Base-by-base conservation (phyloP, 2,329 filamentous ascomycete species). In the Penicillium sp. region DNA sequence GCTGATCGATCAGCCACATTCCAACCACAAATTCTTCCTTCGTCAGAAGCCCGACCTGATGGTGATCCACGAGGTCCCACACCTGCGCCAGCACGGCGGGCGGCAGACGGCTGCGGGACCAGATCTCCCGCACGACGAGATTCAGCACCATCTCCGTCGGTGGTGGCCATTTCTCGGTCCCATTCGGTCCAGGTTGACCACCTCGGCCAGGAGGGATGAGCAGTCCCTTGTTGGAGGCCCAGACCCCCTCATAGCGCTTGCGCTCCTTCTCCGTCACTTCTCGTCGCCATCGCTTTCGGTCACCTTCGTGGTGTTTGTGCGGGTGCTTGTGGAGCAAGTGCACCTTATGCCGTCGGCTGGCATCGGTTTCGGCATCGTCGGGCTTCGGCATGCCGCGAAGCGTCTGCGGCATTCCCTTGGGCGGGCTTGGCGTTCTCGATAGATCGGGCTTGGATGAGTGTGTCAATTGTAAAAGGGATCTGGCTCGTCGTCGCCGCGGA, bases 1-100 rank as follows among this genome's bases (percentile, higher is more conserved):
- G 60, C 53, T 74, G 69, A 51, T 75, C 72, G 38, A 75, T 72
- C 40, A 75, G 54, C 71, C 71, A 75, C 58, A 73, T 65, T 16
- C 72, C 72, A 27, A 74, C 70, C 33, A 74, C 68, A 39, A 75
- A 75, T 53, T 74, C 70, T 34, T 73, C 70, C 39, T 64, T 57
- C 13, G 58, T 61, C 18, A 73, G 48, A 33, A 69, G 57, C 9
- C 66, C 65, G 19, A 61, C 57, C 3, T 52, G 49, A 41, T 63
- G 59, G 10, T 58, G 56, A 45, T 66, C 62, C 13, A 75, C 72
- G 3, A 75, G 59, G 39, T 72, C 57, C 70, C 71, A 75, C 29
- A 74, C 62, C 41, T 70, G 62, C 45, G 63, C 68, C 19, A 75
- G 53, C 5, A 65, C 52, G 32, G 57, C 41, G 14, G 48, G 21